These are phyloP conservation scores for Magnolia changhungtana DNA, from an alignment of 164 flowering plant genomes.

Conservation along the genomic window DNA sequence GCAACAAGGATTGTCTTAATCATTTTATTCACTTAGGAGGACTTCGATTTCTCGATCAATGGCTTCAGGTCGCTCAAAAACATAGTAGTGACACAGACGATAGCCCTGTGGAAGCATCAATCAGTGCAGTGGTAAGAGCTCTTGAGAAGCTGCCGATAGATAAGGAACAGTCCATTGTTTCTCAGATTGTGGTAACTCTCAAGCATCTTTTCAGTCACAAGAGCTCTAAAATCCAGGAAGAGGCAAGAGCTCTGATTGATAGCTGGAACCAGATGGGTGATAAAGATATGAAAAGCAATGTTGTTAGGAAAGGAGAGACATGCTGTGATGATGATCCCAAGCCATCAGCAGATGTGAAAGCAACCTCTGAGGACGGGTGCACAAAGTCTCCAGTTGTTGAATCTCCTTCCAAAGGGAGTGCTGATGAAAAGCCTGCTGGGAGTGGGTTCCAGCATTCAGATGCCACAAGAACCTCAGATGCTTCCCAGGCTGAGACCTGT, in stretches of 20 bases:
- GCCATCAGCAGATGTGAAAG: not conserved
- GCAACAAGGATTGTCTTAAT: slow-evolving; percentile 66
- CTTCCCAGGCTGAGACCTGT: slow-evolving; percentile 5
- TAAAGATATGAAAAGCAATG: slow-evolving; percentile 4
- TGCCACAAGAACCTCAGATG: slow-evolving; percentile 1
- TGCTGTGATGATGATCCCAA: not conserved
- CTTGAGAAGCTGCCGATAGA: slow-evolving; percentile 63
- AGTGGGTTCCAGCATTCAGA: slow-evolving; percentile 14
- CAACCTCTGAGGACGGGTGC: slow-evolving; percentile 19
- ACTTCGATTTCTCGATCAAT: slow-evolving; percentile 49
- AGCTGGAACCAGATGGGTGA: slow-evolving; percentile 42
- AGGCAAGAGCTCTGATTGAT: slow-evolving; percentile 47
- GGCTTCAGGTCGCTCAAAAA: slow-evolving; percentile 75
- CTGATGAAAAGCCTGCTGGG: slow-evolving; percentile 19
- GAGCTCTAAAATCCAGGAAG: slow-evolving; percentile 54
- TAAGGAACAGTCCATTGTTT: slow-evolving; percentile 34
- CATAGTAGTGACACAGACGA: slow-evolving; percentile 38
- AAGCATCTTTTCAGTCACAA: slow-evolving; percentile 49
- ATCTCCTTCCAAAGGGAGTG: slow-evolving; percentile 15
- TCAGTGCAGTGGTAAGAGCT: slow-evolving; percentile 52
- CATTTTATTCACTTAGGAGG: slow-evolving; percentile 76
- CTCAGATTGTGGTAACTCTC: slow-evolving; percentile 59
- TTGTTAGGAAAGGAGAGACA: not conserved
- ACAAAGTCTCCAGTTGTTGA: slow-evolving; percentile 16
- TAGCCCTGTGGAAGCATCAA: slow-evolving; percentile 56